Evolutionary conservation across 78 protist species (phyloP).

Genomic region (Dictyostelium purpureum): DNA sequence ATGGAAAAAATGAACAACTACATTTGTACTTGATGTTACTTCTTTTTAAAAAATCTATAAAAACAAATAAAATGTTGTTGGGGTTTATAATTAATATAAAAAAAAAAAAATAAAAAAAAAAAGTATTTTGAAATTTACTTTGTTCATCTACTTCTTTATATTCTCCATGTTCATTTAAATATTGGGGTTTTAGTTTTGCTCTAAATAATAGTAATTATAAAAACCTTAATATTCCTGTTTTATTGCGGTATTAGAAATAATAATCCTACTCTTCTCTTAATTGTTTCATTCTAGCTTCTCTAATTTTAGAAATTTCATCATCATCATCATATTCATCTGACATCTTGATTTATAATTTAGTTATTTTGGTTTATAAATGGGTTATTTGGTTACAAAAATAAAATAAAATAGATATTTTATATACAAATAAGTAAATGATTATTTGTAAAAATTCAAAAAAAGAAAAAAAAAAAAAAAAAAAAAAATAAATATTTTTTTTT

Average conservation of each 20-base stretch:
- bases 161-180: conserved; percentile 53
- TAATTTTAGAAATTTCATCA: conserved; percentile 66
- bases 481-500: too few relatives aligned
- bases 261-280: conserved; percentile 40
- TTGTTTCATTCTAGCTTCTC: conserved; percentile 75
- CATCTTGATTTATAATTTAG: neutral
- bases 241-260: too few relatives aligned
- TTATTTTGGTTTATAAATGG: neutral
- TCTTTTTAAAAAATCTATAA: conserved; percentile 80
- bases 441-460: neutral
- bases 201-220: too few relatives aligned
- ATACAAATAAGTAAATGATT: neutral
- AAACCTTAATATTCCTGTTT: too few relatives aligned
- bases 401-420: neutral
- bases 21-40: conserved; percentile 58
- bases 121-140: too few relatives aligned
- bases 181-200: conserved; percentile 16
- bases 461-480: too few relatives aligned
- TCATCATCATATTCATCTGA: conserved; percentile 72
- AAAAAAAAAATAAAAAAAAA: too few relatives aligned
- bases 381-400: neutral
- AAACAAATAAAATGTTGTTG: too few relatives aligned
- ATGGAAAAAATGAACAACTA: conserved; percentile 82
- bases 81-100: too few relatives aligned
- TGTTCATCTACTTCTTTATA: conserved; percentile 77